Evolutionary conservation across 768 basidiomycete genomes (phyloP).

Genomic region (Suillus subaureus): DNA sequence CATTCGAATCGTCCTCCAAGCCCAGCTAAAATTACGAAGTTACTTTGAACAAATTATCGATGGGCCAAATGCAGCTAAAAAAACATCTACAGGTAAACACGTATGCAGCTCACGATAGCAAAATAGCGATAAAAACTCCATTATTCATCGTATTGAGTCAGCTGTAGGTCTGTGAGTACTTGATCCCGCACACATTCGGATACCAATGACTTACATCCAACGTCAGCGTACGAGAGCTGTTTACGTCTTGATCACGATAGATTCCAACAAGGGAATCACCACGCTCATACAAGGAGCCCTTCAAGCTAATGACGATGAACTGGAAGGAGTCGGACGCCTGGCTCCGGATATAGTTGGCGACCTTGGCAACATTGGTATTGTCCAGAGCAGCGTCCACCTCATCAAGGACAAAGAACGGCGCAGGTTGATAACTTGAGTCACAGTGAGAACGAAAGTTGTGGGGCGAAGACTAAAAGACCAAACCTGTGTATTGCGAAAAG

Average conservation of each 20-base stretch:
- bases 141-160: slow-evolving; percentile 65
- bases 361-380: slow-evolving; percentile 97
- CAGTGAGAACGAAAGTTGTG: background rate
- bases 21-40: background rate
- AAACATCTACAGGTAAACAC: background rate
- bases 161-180: slow-evolving; percentile 32
- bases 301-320: slow-evolving; percentile 97
- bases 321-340: slow-evolving; percentile 88
- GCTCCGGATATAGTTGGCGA: slow-evolving; percentile 88
- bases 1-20: background rate
- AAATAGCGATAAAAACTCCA: slow-evolving; percentile 2
- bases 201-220: slow-evolving; percentile 66
- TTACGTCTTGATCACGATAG: slow-evolving; percentile 91
- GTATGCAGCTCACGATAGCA: background rate
- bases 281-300: slow-evolving; percentile 89
- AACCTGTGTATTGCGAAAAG: slow-evolving; percentile 97
- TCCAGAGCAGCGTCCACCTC: slow-evolving; percentile 98
- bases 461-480: slow-evolving; percentile 10
- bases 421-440: slow-evolving; percentile 79
- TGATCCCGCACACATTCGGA: background rate
- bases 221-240: slow-evolving; percentile 89
- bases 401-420: slow-evolving; percentile 98
- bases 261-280: slow-evolving; percentile 92
- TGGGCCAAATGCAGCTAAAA: background rate
- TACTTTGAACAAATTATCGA: background rate